A percentile compares a stretch with the other conserved stretches of the same genome.
Conservation (phyloP, 2,329 filamentous ascomycete genomes). For the Neofusicoccum sp. region DNA sequence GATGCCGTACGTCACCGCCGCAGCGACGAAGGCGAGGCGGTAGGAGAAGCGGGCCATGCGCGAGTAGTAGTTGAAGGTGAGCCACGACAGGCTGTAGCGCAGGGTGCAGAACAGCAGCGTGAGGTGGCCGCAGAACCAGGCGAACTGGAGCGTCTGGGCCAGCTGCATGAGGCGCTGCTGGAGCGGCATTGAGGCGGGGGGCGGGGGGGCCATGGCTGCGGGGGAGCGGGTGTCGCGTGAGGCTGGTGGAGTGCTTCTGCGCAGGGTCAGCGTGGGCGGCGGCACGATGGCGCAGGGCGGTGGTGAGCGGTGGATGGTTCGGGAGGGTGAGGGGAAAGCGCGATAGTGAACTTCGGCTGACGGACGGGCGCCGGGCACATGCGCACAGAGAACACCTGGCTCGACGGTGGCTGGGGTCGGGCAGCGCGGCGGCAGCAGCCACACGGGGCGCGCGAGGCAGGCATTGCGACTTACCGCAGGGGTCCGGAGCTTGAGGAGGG, state of each 20-base stretch:
- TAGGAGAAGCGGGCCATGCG: conserved; percentile 79
- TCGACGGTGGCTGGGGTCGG: conserved; percentile 28
- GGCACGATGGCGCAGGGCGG: not conserved
- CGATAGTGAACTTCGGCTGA: not conserved
- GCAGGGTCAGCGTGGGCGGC: conserved; percentile 2
- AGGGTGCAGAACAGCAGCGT: conserved; percentile 78
- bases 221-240: conserved; percentile 29
- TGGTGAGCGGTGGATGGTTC: not conserved
- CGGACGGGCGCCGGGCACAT: conserved; percentile 3
- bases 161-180: conserved; percentile 72
- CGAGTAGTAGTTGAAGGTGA: conserved; percentile 83
- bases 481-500: not conserved
- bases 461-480: conserved; percentile 30
- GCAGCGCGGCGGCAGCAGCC: conserved; percentile 8
- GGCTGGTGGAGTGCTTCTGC: conserved; percentile 19
- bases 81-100: conserved; percentile 81
- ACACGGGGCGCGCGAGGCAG: not conserved
- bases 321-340: conserved; percentile 3
- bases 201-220: conserved; percentile 69
- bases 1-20: conserved; percentile 91
- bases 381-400: conserved; percentile 27
- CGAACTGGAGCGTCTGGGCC: conserved; percentile 90
- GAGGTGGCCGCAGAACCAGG: conserved; percentile 69
- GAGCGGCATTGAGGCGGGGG: conserved; percentile 66
- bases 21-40: conserved; percentile 84